These are phyloP conservation scores for Phytophthora pseudosyringae DNA, from an alignment of 352 stramenopile genomes.

Conservation along the genomic window DNA sequence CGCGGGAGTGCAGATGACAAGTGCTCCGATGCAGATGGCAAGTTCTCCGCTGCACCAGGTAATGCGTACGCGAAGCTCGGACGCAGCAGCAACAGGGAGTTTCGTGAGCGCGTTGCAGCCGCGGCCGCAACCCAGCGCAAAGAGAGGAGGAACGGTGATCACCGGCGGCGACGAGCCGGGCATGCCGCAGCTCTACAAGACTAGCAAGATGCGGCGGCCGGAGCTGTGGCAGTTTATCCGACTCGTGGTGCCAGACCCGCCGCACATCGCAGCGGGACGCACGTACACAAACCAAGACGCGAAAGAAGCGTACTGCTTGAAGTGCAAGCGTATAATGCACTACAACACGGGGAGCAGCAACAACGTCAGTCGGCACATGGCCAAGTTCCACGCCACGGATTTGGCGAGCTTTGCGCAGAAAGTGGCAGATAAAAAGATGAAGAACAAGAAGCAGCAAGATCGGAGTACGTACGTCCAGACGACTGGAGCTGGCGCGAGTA, in stretches of 20 bases:
- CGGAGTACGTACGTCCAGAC: constrained; percentile 4
- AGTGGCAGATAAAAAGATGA: constrained; percentile 42
- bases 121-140: not conserved
- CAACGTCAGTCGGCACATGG: constrained; percentile 63
- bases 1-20: constrained; percentile 14
- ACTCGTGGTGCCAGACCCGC: constrained; percentile 55
- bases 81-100: not conserved
- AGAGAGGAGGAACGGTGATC: constrained; percentile 8
- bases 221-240: constrained; percentile 67
- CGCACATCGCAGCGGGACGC: constrained; percentile 40
- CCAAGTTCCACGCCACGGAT: constrained; percentile 53
- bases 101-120: not conserved
- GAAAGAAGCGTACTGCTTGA: constrained; percentile 59
- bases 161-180: constrained; percentile 21
- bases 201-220: constrained; percentile 62
- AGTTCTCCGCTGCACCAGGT: constrained; percentile 10
- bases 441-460: constrained; percentile 32
- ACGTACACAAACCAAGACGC: constrained; percentile 65
- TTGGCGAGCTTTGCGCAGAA: constrained; percentile 51
- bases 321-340: constrained; percentile 64
- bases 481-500: not conserved
- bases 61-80: constrained; percentile 11
- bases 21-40: constrained; percentile 10
- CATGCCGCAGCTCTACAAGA: constrained; percentile 55
- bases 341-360: constrained; percentile 66